A percentile compares a stretch with the other conserved stretches of the same genome.
phyloP scores from a whole-genome alignment of 2,329 filamentous ascomycete genomes.

The Exserohilum rostratum region DNA sequence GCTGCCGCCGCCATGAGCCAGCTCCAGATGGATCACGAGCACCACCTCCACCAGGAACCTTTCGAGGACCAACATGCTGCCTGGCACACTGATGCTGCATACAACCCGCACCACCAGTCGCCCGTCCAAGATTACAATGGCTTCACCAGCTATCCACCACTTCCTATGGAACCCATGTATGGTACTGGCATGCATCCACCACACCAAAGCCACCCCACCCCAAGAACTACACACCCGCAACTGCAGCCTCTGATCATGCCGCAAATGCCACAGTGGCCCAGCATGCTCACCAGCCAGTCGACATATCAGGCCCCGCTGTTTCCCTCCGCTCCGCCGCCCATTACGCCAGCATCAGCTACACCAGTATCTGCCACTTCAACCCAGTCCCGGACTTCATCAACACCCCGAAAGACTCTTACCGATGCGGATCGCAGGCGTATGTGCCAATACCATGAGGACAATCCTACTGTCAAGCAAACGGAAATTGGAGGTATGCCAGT shows the following conservation, averaged over 20 bases:
- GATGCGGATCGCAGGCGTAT: conserved; percentile 89
- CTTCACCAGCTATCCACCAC: conserved; percentile 45
- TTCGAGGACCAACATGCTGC: conserved; percentile 43
- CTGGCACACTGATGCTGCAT: conserved; percentile 43
- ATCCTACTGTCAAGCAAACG: conserved; percentile 90
- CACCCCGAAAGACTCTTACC: conserved; percentile 84
- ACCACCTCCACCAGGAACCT: conserved; percentile 42
- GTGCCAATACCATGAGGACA: conserved; percentile 91
- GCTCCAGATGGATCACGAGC: conserved; percentile 51
- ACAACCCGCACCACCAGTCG: conserved; percentile 47
- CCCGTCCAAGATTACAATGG: conserved; percentile 50
- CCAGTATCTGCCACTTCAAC: conserved; percentile 50
- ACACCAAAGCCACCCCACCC: conserved; percentile 32
- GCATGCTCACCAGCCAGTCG: conserved; percentile 52
- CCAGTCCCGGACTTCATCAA: conserved; percentile 56
- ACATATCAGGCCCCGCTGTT: conserved; percentile 48
- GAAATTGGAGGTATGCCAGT: conserved; percentile 80
- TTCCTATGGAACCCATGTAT: conserved; percentile 51
- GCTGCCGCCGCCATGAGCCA: conserved; percentile 46
- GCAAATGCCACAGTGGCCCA: conserved; percentile 49
- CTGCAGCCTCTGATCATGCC: conserved; percentile 51
- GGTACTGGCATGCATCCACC: conserved; percentile 48
- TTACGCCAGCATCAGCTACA: conserved; percentile 47
- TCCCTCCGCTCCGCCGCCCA: conserved; percentile 45
- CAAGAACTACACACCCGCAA: conserved; percentile 48